These are phyloP conservation scores for Starmerella potacharoeniae DNA, from an alignment of 805 yeast species.

Conservation along the genomic window DNA sequence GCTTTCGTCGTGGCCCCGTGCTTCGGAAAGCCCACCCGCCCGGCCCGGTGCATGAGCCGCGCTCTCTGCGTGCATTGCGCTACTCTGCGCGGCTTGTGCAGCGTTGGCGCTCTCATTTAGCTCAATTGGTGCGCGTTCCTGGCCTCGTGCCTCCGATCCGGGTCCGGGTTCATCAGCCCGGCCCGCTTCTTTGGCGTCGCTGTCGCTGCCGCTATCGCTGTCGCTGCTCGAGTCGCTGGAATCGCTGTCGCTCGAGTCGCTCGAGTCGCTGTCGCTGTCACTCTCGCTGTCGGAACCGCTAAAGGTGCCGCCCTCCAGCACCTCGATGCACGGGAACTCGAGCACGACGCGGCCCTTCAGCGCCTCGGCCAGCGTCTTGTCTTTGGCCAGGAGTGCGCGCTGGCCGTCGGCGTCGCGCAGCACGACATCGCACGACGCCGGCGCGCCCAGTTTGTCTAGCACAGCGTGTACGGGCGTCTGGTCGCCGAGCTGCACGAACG, in stretches of 20 bases:
- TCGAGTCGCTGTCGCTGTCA: conserved; percentile 6
- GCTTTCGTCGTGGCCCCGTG: no score
- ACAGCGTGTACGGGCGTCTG: conserved; percentile 8
- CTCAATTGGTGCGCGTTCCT: no score
- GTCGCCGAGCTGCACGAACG: conserved; percentile 18
- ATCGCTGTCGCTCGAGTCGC: not conserved
- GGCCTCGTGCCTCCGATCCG: no score
- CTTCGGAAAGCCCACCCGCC: no score
- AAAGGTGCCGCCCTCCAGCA: conserved; percentile 11
- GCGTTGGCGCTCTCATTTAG: no score
- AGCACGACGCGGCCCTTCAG: conserved; percentile 50
- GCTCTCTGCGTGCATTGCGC: not conserved
- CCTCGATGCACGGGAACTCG: conserved; percentile 60
- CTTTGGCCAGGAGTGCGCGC: conserved; percentile 11
- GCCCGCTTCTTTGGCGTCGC: not conserved
- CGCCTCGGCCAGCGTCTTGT: conserved; percentile 35
- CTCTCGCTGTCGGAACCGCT: conserved; percentile 12
- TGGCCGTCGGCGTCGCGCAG: conserved; percentile 19
- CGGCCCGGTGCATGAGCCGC: no score
- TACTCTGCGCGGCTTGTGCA: not conserved
- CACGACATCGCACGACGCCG: conserved; percentile 8
- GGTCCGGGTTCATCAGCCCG: no score
- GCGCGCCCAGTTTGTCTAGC: conserved; percentile 3
- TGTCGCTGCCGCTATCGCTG: not conserved
- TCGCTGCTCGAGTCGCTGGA: not conserved